phyloP scores from a whole-genome alignment of 345 rosid genomes.

The Murraya paniculata region DNA sequence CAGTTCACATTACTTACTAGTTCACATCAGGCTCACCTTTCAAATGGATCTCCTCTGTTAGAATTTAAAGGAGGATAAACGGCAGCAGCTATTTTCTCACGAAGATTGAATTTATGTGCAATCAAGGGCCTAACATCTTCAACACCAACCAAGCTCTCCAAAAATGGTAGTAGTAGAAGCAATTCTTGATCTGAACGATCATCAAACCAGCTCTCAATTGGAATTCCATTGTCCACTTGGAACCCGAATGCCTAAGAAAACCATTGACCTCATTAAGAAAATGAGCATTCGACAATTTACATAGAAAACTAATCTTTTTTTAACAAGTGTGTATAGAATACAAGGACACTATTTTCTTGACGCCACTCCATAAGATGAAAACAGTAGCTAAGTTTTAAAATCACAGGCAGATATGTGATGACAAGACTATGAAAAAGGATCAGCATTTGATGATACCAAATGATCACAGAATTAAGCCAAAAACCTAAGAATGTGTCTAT shows the following conservation, averaged over 20 bases:
- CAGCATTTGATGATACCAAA: not conserved
- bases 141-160: slow-evolving; percentile 86
- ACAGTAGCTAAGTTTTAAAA: not conserved
- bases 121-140: slow-evolving; percentile 91
- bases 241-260: slow-evolving; percentile 85
- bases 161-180: slow-evolving; percentile 74
- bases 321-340: not conserved
- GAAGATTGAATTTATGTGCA: slow-evolving; percentile 74
- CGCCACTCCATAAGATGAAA: not conserved
- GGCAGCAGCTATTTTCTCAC: slow-evolving; percentile 76
- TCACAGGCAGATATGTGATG: not conserved
- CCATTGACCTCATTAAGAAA: not conserved
- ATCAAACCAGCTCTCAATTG: slow-evolving; percentile 98
- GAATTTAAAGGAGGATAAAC: slow-evolving; percentile 44
- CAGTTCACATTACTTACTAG: not conserved
- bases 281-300: not conserved
- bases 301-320: not conserved
- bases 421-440: not conserved
- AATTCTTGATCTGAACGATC: slow-evolving; percentile 79
- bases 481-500: not conserved
- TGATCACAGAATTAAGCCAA: not conserved
- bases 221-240: slow-evolving; percentile 98
- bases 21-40: slow-evolving; percentile 35
- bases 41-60: slow-evolving; percentile 52
- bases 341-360: not conserved